A percentile compares a stretch with the other conserved stretches of the same genome.
Conservation (phyloP, 1,139 yeast genomes). For the Pichia cactophila region DNA sequence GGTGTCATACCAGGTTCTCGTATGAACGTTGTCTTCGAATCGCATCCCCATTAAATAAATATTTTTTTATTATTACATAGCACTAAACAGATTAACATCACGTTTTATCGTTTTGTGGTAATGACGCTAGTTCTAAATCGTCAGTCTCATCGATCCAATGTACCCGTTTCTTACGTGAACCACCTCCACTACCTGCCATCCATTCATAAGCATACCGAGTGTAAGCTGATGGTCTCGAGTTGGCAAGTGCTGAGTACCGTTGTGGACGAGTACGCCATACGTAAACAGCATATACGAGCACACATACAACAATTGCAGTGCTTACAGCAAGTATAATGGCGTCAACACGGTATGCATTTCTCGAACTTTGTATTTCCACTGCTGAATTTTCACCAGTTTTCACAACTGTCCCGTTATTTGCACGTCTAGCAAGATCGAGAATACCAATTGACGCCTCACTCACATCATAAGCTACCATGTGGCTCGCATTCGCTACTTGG, state of each 20-base stretch:
- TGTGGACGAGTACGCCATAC: neutral
- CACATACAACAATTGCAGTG: too few relatives aligned
- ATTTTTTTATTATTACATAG: too few relatives aligned
- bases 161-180: slow-evolving; percentile 45
- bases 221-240: slow-evolving; percentile 4
- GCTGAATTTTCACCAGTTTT: too few relatives aligned
- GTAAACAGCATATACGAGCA: too few relatives aligned
- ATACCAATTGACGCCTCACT: slow-evolving; percentile 67
- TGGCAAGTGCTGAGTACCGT: slow-evolving; percentile 10
- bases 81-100: too few relatives aligned
- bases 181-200: slow-evolving; percentile 6
- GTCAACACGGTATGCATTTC: too few relatives aligned
- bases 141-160: slow-evolving; percentile 43
- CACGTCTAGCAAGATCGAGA: slow-evolving; percentile 36
- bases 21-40: slow-evolving; percentile 11
- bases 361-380: too few relatives aligned
- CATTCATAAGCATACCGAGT: slow-evolving; percentile 10
- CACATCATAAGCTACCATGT: slow-evolving; percentile 90
- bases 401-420: neutral
- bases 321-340: too few relatives aligned
- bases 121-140: neutral
- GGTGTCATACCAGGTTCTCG: slow-evolving; percentile 16
- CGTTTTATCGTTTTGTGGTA: too few relatives aligned
- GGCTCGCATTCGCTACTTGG: slow-evolving; percentile 69
- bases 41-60: neutral